Evolutionary conservation across 495 filamentous ascomycete genomes (phyloP), one percentile per base, ranked within the genome.

Genomic region (Hypoxylon rickii): DNA sequence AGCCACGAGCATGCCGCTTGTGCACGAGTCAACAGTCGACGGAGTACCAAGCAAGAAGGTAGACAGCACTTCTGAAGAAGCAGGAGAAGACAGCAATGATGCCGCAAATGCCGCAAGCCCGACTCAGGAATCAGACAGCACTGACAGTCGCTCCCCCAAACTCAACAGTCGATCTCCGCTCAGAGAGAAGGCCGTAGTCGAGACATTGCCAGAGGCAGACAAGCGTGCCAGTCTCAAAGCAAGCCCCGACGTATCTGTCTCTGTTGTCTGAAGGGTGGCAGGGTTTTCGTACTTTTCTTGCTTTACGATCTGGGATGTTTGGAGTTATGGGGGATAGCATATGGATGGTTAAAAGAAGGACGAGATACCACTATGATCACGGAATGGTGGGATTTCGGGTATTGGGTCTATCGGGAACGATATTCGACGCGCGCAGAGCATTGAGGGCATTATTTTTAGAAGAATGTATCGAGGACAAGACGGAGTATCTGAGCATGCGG

Each of bases 301-400:
- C 12, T 19, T 59, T 29, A 55, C 46, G 51, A 55, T 49, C 43
- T 32, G 55, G 46, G 40, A 55, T 40, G 31, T 55, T 60, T 55
- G 60, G 60, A 63, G 60, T 63, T 63, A n/a, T 51, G 31, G 55
- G 40, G 32, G 32, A 55, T 39, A 51, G 42, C 54, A 54, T 55
- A 55, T 13, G 50, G 50, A 55, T 19, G 55, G 46, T 39, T 38
- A 44, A 43, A 55, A 45, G 55, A 43, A 47, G 61, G 43, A 51
- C 15, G 41, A 55, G 61, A 64, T 64, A 64, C 61, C 61, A 64
- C 41, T 31, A 64, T 55, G 51, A 50, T 55, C 49, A 59, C 31
- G 55, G 46, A 46, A 59, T 41, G 55, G 40, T 59, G 44, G 41
- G 48, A 34, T 31, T 51, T 42, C 44, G 51, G 44, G 49, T 51